Percentiles rank a stretch among this genome's conserved stretches.
These are phyloP conservation scores for Lichtheimia hyalospora DNA, from an alignment of 371 early-diverging fungal species.

Conservation along the genomic window DNA sequence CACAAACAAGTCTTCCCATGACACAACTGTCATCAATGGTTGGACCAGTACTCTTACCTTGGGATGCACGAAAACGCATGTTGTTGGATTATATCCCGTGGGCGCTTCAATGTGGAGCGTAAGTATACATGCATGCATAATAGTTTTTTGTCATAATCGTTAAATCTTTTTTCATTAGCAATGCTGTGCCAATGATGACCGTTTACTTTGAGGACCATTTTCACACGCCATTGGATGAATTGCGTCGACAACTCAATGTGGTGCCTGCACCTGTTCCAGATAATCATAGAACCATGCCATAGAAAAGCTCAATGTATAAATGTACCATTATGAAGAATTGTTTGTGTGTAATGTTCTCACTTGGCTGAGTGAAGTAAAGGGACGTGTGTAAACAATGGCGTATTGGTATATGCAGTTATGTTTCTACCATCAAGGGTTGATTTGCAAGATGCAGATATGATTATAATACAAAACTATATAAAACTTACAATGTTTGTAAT, in stretches of 20 bases:
- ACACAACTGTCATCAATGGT: conserved; percentile 76
- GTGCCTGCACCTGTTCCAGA: conserved; percentile 30
- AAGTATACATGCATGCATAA: neutral
- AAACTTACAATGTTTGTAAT: neutral
- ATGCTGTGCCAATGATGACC: conserved; percentile 76
- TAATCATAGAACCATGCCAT: neutral
- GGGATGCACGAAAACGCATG: conserved; percentile 62
- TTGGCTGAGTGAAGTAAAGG: too few relatives aligned
- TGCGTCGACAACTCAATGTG: conserved; percentile 70
- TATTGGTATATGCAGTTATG: neutral
- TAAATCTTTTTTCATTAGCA: conserved; percentile 7
- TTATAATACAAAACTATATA: neutral
- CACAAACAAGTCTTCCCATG: conserved; percentile 91
- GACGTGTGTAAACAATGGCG: too few relatives aligned
- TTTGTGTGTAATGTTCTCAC: too few relatives aligned
- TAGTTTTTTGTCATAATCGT: too few relatives aligned
- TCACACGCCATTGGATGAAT: conserved; percentile 66
- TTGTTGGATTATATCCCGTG: conserved; percentile 82
- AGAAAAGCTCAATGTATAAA: neutral
- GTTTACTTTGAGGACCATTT: conserved; percentile 87
- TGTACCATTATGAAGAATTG: too few relatives aligned
- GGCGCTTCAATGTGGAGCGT: conserved; percentile 85
- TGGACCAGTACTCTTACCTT: conserved; percentile 75
- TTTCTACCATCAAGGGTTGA: neutral
- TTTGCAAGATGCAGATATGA: neutral